Evolutionary conservation across 2,329 filamentous ascomycete genomes (phyloP).

Genomic region (Botrytis sinoallii): DNA sequence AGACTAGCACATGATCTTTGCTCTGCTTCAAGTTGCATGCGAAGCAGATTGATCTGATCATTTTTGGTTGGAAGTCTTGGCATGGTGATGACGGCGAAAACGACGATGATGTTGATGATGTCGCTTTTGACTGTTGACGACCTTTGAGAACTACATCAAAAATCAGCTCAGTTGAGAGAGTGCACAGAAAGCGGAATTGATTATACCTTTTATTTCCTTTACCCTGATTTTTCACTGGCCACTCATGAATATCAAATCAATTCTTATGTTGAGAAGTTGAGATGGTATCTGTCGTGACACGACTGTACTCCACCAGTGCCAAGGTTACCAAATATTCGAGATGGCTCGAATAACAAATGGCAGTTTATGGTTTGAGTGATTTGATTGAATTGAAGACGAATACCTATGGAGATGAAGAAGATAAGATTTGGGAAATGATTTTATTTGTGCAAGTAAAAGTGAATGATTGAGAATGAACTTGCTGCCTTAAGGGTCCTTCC

Average conservation of each 20-base stretch:
- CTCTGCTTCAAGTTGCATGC: constrained; percentile 14
- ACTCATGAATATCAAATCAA: neutral
- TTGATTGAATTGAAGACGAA: neutral
- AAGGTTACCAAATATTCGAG: neutral
- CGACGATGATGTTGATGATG: neutral
- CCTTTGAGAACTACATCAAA: neutral
- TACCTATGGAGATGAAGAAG: no score
- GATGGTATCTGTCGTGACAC: neutral
- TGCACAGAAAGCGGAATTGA: neutral
- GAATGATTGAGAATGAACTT: neutral
- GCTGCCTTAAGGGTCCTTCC: neutral
- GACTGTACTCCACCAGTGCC: neutral
- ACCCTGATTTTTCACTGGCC: neutral
- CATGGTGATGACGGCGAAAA: neutral
- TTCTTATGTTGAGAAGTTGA: neutral
- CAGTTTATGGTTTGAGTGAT: neutral
- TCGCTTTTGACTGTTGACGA: neutral
- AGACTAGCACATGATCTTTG: neutral
- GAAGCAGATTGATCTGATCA: constrained; percentile 10
- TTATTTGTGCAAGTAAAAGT: neutral
- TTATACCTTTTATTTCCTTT: no score
- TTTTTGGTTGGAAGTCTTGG: constrained; percentile 7
- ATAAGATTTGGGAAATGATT: neutral
- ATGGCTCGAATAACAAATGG: neutral
- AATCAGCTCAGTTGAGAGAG: neutral